Percentiles rank a stretch among this genome's conserved stretches.
Evolutionary conservation across 2,329 filamentous ascomycete genomes (phyloP).

Genomic region (Verticillium nonalfalfae): DNA sequence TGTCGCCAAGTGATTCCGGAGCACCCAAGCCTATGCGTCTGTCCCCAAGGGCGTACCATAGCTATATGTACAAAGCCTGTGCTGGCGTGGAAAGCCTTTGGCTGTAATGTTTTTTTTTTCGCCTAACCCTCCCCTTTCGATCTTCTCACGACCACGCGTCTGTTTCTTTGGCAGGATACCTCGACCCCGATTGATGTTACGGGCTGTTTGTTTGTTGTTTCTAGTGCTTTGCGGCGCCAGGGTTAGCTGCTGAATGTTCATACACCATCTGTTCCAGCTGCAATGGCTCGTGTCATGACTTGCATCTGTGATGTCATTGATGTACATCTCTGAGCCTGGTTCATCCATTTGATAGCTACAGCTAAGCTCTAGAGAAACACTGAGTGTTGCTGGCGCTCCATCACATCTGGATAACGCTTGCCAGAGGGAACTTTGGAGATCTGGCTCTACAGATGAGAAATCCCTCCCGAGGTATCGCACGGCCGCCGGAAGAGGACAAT

Average conservation of each 20-base stretch:
- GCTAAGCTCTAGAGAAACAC: no score
- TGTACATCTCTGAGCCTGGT: not conserved
- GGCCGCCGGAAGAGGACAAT: no score
- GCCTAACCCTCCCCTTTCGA: not conserved
- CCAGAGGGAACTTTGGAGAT: no score
- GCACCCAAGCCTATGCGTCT: not conserved
- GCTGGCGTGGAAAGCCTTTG: not conserved
- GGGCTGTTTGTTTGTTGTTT: not conserved
- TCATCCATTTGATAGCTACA: no score
- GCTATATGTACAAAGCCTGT: not conserved
- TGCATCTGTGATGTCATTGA: not conserved
- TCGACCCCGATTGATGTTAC: not conserved
- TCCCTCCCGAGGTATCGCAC: no score
- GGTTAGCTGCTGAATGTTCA: not conserved
- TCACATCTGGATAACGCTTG: no score
- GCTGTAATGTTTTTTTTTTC: not conserved
- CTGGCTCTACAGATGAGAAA: no score
- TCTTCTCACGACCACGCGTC: not conserved
- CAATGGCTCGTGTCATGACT: not conserved
- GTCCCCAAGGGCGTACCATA: not conserved
- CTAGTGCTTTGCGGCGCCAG: not conserved
- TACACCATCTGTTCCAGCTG: not conserved
- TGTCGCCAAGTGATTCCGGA: not conserved
- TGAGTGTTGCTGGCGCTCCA: no score
- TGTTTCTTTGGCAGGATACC: conserved; percentile 1